Evolutionary conservation across 345 rosid genomes (phyloP), one percentile per base, ranked within the genome.

Genomic region (Hibiscus trionum): DNA sequence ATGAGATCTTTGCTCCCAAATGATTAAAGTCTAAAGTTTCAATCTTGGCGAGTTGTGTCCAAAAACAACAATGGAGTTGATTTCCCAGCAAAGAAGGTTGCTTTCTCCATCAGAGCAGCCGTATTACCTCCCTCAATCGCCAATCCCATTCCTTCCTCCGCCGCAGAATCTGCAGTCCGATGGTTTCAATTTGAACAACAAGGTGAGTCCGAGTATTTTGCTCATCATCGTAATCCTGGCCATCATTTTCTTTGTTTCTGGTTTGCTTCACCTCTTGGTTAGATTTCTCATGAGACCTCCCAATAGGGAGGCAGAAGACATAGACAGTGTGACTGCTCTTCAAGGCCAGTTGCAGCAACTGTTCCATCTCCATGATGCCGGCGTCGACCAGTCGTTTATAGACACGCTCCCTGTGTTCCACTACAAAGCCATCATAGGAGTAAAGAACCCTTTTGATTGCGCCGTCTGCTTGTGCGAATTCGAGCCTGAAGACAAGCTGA

Each of bases 341-440:
- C 97, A 95, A 80, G 99, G 99, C 52, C 99, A 89, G 78, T 82
- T 95, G 75, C 99, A 90, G 76, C 99, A 95, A 74, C 91, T 95
- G 11, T 95, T 95, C 73, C 94, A 93, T 57, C 93, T 95, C 55
- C 99, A 95, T 66, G 99, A 95, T 77, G 82, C 97, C 26, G 99
- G 99, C 70, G 90, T 95, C 29, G 98, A 95, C 83, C 99, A 95
- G 77, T 88, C 96, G 47, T 88, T 95, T 79, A 93, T 95, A 61
- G 99, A 95, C 77, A 87, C 96, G 58, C 93, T 95, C 72, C 99
- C 99, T 11, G 90, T 95, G 6, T 93, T 95, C 66, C 81, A 82
- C 65, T 95, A 95, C 85, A 90, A 87, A 35, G 79, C 96, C 75
- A 92, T 95, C 24, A 88, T 90, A 59, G 94, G 97, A 67, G 79